Conservation (phyloP, 495 filamentous ascomycete genomes). For the Aspergillus baeticus region DNA sequence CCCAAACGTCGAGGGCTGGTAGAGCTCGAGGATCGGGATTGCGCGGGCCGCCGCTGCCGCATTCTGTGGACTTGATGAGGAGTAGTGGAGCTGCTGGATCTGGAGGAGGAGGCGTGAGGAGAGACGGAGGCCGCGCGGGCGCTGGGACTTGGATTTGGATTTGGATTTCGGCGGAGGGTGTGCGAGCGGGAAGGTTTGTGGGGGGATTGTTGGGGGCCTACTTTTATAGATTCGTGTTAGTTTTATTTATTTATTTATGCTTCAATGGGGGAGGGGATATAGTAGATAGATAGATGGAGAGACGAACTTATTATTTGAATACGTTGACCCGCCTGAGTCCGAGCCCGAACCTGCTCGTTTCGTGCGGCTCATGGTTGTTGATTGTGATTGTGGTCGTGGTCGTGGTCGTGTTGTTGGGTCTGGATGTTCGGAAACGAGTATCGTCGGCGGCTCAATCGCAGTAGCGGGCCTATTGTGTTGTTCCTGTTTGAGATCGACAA, state of each 20-base stretch:
- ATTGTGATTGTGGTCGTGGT: not conserved
- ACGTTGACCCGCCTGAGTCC: too few species aligned
- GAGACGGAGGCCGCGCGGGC: conserved; percentile 32
- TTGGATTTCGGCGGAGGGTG: conserved; percentile 32
- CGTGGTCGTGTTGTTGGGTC: too few species aligned
- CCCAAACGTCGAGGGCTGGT: conserved; percentile 34
- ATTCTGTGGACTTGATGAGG: conserved; percentile 7
- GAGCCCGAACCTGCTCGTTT: not conserved
- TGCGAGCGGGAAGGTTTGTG: conserved; percentile 37
- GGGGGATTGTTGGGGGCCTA: not conserved
- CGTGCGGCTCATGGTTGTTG: not conserved
- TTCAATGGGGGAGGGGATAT: not conserved
- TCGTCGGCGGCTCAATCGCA: too few species aligned
- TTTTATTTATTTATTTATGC: too few species aligned
- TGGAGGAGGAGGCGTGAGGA: conserved; percentile 35
- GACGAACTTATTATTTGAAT: not conserved
- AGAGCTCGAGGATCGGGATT: conserved; percentile 38
- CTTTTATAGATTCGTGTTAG: not conserved
- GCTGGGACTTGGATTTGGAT: conserved; percentile 20
- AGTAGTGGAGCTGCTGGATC: conserved; percentile 36
- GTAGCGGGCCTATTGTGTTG: too few species aligned
- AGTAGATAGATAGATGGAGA: not conserved
- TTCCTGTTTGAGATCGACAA: too few species aligned
- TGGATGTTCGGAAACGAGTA: too few species aligned
- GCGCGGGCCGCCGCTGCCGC: conserved; percentile 13